Conservation (phyloP, 345 rosid genomes). For the Populus davidiana region DNA sequence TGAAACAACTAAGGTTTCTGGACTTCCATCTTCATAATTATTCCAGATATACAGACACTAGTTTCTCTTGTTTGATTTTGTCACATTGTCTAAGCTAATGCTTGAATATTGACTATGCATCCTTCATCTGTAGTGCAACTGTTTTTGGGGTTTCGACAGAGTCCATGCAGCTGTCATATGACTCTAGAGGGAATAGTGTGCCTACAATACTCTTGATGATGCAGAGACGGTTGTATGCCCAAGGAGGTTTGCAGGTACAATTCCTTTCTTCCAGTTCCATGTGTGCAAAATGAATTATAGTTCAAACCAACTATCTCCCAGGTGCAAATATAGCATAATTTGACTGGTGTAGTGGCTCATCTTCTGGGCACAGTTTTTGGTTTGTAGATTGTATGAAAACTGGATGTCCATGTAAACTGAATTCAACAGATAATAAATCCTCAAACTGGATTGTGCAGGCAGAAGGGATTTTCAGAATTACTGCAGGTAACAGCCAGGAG, state of each 20-base stretch:
- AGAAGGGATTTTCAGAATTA: constrained; percentile 95
- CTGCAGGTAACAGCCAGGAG: constrained; percentile 86
- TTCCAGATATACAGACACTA: not conserved
- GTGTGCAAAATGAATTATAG: constrained; percentile 1
- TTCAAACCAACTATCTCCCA: not conserved
- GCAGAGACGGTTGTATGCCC: constrained; percentile 80
- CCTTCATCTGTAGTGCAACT: constrained; percentile 56
- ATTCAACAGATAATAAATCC: not conserved
- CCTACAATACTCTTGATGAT: constrained; percentile 82
- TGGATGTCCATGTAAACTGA: not conserved
- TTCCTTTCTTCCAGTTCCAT: constrained; percentile 1
- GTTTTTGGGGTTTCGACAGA: constrained; percentile 97
- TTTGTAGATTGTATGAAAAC: not conserved
- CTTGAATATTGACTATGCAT: constrained; percentile 5
- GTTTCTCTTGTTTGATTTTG: not conserved
- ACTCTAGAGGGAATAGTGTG: constrained; percentile 87
- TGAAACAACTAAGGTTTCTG: not conserved
- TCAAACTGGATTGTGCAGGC: constrained; percentile 43
- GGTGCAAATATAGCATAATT: not conserved
- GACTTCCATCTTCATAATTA: not conserved
- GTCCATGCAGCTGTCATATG: constrained; percentile 94
- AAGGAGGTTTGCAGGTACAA: constrained; percentile 76
- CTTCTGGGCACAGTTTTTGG: not conserved
- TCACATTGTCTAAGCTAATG: not conserved
- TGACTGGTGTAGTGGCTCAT: not conserved